These are phyloP conservation scores for Sutorius australiensis DNA, from an alignment of 768 basidiomycete species.

Conservation along the genomic window DNA sequence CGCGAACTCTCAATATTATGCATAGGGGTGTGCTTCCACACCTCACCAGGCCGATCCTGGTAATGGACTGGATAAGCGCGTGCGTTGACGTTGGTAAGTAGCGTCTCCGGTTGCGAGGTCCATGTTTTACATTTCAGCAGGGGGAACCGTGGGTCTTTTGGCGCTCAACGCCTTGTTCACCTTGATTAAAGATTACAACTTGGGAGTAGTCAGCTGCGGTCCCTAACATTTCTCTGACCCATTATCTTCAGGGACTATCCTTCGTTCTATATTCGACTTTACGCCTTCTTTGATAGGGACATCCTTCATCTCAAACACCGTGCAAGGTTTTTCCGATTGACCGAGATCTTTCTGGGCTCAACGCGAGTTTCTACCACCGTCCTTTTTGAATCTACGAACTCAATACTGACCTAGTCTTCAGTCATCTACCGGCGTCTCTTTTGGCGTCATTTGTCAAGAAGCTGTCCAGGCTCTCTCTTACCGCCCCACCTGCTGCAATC, in stretches of 20 bases:
- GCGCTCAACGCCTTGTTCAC: conserved; percentile 90
- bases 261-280: conserved; percentile 88
- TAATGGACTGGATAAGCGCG: conserved; percentile 90
- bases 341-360: conserved; percentile 87
- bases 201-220: conserved; percentile 50
- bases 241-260: conserved; percentile 77
- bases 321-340: conserved; percentile 90
- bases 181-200: conserved; percentile 88
- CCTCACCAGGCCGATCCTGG: conserved; percentile 67
- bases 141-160: conserved; percentile 80
- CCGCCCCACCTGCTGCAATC: conserved; percentile 85
- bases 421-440: conserved; percentile 86
- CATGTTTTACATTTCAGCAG: conserved; percentile 34
- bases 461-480: conserved; percentile 76
- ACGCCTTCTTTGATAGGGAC: conserved; percentile 82
- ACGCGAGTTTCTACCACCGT: conserved; percentile 55
- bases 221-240: neutral
- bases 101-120: neutral
- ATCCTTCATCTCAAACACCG: conserved; percentile 90
- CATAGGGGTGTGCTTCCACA: conserved; percentile 83
- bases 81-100: conserved; percentile 76
- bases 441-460: conserved; percentile 95
- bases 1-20: conserved; percentile 69
- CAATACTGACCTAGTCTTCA: conserved; percentile 26
- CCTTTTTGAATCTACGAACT: neutral